Evolutionary conservation across 257 asterid species (phyloP).

Genomic region (Nicotiana undulata): DNA sequence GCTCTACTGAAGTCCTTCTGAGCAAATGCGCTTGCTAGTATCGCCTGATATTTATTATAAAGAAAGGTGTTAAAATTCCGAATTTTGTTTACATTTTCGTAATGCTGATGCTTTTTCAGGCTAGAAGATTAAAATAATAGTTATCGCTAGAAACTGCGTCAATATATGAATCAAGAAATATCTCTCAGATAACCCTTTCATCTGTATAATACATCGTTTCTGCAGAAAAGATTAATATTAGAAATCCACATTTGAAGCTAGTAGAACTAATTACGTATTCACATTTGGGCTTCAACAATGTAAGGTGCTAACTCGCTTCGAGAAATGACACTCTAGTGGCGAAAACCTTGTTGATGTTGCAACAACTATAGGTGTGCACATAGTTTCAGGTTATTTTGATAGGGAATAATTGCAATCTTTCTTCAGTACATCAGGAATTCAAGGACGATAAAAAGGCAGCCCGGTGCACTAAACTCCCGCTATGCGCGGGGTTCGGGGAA

Average conservation of each 20-base stretch:
- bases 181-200: background rate
- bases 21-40: conserved; percentile 72
- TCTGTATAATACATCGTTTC: background rate
- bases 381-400: background rate
- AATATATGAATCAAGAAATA: background rate
- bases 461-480: too few species aligned
- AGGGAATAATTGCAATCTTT: background rate
- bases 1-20: conserved; percentile 46
- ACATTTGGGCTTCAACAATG: background rate
- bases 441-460: background rate
- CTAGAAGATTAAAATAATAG: background rate
- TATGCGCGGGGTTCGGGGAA: too few species aligned
- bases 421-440: background rate
- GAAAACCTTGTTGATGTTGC: background rate
- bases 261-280: background rate
- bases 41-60: conserved; percentile 30
- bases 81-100: background rate
- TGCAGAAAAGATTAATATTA: background rate
- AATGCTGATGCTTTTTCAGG: background rate
- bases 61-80: background rate
- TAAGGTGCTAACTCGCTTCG: background rate
- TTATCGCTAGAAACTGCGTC: too few species aligned
- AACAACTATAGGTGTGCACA: background rate
- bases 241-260: background rate
- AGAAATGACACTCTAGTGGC: background rate